phyloP scores from a whole-genome alignment of 352 stramenopile species.

The Pythium monospermum region DNA sequence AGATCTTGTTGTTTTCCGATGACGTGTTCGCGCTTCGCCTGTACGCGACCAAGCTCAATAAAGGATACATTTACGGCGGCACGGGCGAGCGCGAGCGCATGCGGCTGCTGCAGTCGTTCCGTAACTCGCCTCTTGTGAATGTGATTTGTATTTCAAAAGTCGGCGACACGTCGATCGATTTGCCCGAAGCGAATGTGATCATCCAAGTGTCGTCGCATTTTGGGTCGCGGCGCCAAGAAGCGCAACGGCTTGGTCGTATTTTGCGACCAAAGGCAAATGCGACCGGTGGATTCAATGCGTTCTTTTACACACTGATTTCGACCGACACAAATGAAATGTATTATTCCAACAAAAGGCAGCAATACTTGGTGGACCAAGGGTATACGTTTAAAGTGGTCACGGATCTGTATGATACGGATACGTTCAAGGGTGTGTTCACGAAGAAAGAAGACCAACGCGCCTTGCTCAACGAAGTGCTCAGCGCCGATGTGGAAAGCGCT shows the following conservation, averaged over 20 bases:
- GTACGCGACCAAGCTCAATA: conserved; percentile 91
- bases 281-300: conserved; percentile 98
- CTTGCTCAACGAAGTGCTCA: conserved; percentile 75
- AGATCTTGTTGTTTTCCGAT: conserved; percentile 99
- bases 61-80: conserved; percentile 95
- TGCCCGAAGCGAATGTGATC: conserved; percentile 99
- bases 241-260: conserved; percentile 98
- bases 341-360: conserved; percentile 98
- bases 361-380: conserved; percentile 99
- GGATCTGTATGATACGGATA: conserved; percentile 84
- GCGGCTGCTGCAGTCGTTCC: conserved; percentile 82
- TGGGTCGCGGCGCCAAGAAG: conserved; percentile 98
- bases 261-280: conserved; percentile 95
- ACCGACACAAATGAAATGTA: conserved; percentile 99
- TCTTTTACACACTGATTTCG: conserved; percentile 99
- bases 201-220: conserved; percentile 99
- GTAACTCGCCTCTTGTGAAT: conserved; percentile 79
- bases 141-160: conserved; percentile 93
- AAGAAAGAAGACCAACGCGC: conserved; percentile 74
- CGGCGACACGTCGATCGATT: conserved; percentile 98
- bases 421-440: conserved; percentile 78
- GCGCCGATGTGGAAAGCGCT: conserved; percentile 72
- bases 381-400: conserved; percentile 99
- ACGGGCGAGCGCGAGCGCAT: conserved; percentile 92
- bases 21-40: conserved; percentile 95